Conservation (phyloP, 352 stramenopile genomes). For the Blastocystis sp. region DNA sequence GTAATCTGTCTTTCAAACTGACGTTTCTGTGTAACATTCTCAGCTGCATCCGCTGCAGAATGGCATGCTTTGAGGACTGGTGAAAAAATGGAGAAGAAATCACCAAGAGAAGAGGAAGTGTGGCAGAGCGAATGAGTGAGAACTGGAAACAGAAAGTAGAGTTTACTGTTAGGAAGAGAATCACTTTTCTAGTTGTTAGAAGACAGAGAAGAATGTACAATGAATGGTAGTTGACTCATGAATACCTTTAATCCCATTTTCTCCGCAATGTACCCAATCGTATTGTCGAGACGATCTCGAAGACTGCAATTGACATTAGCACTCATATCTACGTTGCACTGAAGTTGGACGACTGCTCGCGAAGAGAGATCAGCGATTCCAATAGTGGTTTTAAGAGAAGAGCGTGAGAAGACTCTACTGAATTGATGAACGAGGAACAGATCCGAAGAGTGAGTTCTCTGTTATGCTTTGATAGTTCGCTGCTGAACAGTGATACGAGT, state of each 20-base stretch:
- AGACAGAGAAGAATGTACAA: background rate
- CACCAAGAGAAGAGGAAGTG: background rate
- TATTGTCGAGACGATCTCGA: background rate
- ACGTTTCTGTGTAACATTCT: background rate
- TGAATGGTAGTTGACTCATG: background rate
- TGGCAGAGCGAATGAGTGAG: background rate
- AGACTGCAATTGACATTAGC: background rate
- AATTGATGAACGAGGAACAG: background rate
- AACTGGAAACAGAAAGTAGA: background rate
- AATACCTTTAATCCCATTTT: background rate
- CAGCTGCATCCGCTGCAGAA: background rate
- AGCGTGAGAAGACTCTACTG: background rate
- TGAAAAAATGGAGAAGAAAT: background rate
- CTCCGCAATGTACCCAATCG: background rate
- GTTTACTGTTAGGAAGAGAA: background rate
- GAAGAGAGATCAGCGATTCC: background rate
- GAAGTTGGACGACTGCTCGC: background rate
- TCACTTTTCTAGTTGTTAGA: background rate
- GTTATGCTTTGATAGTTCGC: background rate
- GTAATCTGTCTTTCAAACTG: background rate
- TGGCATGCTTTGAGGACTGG: constrained; percentile 5
- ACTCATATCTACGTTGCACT: background rate
- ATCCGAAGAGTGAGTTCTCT: background rate
- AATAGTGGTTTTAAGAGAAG: background rate
- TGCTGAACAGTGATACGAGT: too few relatives aligned